phyloP scores from a whole-genome alignment of 495 filamentous ascomycete genomes.

The Podospora australis region DNA sequence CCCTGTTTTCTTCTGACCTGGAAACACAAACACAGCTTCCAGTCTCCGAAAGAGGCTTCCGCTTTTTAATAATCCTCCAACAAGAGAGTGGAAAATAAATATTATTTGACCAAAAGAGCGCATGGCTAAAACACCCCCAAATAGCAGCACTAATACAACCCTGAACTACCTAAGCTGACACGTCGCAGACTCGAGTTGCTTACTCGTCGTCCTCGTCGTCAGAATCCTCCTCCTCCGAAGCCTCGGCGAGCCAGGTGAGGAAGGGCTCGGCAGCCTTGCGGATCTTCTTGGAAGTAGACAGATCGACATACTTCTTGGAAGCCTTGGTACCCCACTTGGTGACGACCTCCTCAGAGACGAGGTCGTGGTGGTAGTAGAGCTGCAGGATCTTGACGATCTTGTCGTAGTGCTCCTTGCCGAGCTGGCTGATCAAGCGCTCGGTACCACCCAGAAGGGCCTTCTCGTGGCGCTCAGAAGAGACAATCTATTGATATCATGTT shows the following conservation, averaged over 20 bases:
- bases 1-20: no score
- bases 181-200: background rate
- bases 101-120: no score
- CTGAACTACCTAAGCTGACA: background rate
- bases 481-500: slow-evolving; percentile 54
- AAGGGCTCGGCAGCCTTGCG: slow-evolving; percentile 91
- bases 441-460: slow-evolving; percentile 96
- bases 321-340: slow-evolving; percentile 89
- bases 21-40: no score
- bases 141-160: background rate
- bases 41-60: background rate
- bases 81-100: no score
- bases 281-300: slow-evolving; percentile 86
- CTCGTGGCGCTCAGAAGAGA: slow-evolving; percentile 84
- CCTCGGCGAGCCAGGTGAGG: slow-evolving; percentile 86
- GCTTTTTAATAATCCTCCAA: no score
- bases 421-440: slow-evolving; percentile 71
- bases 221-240: slow-evolving; percentile 73
- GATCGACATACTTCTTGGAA: slow-evolving; percentile 95
- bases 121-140: background rate
- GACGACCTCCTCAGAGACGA: slow-evolving; percentile 78
- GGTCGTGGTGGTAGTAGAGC: slow-evolving; percentile 79
- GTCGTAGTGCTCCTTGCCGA: slow-evolving; percentile 65
- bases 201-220: slow-evolving; percentile 47
- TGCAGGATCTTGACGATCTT: slow-evolving; percentile 81